phyloP scores from a whole-genome alignment of 495 filamentous ascomycete species.

The Podospora didyma region DNA sequence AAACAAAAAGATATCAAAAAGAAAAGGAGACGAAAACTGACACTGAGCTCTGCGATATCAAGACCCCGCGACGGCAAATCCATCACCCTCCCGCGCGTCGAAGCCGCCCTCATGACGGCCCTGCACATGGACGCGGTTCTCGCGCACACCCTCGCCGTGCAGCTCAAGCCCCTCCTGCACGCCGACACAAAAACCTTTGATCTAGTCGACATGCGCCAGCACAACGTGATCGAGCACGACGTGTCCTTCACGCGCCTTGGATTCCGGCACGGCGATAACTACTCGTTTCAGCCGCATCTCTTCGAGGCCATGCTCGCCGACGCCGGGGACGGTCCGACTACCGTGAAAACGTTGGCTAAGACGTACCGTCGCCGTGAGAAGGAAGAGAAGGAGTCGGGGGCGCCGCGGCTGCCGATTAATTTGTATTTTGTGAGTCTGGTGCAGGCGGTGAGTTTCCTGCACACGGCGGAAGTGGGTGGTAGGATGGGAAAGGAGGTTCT shows the following conservation, averaged over 20 bases:
- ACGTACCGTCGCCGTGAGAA: conserved; percentile 24
- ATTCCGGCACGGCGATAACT: conserved; percentile 31
- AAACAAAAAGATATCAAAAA: neutral
- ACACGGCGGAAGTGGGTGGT: conserved; percentile 1
- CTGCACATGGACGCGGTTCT: conserved; percentile 22
- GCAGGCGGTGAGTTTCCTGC: conserved; percentile 8
- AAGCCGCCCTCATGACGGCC: conserved; percentile 27
- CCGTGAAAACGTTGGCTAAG: conserved; percentile 24
- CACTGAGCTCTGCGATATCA: neutral
- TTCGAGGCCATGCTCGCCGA: conserved; percentile 28
- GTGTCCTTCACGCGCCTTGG: conserved; percentile 33
- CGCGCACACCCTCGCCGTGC: conserved; percentile 21
- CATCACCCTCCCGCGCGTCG: conserved; percentile 25
- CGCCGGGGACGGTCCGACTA: conserved; percentile 25
- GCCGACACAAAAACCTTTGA: conserved; percentile 31
- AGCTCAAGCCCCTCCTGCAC: conserved; percentile 21
- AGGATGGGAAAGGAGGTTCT: neutral
- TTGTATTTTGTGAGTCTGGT: conserved; percentile 13
- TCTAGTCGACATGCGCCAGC: conserved; percentile 26
- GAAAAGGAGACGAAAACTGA: neutral
- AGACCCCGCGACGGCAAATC: conserved; percentile 36
- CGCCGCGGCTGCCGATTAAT: conserved; percentile 4
- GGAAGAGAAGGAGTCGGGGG: conserved; percentile 24
- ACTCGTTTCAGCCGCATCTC: conserved; percentile 34
- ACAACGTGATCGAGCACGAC: conserved; percentile 39